Evolutionary conservation across 352 stramenopile genomes (phyloP).

Genomic region (Phytophthora macrochlamydospora): DNA sequence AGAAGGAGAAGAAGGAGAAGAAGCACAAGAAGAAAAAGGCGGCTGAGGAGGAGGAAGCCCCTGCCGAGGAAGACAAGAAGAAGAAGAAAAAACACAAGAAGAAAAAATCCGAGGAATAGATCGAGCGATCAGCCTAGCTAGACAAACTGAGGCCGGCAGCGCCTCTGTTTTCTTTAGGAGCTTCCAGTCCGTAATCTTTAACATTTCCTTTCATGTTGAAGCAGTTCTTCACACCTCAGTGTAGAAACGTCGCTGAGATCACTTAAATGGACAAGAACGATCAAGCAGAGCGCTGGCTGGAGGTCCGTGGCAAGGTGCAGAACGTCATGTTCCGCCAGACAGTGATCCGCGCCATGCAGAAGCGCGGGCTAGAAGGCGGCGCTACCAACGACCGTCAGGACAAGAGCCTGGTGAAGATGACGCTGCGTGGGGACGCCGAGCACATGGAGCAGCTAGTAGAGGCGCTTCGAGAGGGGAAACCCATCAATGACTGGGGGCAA

Average conservation of each 20-base stretch:
- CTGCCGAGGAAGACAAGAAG: slow-evolving; percentile 38
- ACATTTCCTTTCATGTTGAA: slow-evolving; percentile 24
- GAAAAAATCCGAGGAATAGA: slow-evolving; percentile 50
- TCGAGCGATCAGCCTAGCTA: slow-evolving; percentile 24
- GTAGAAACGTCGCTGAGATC: background rate
- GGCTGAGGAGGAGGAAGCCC: slow-evolving; percentile 42
- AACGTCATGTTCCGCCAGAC: slow-evolving; percentile 87
- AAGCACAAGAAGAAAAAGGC: slow-evolving; percentile 54
- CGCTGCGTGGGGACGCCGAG: slow-evolving; percentile 46
- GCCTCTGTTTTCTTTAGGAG: slow-evolving; percentile 22
- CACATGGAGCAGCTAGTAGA: slow-evolving; percentile 54
- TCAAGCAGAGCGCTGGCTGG: slow-evolving; percentile 47
- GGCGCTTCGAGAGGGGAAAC: slow-evolving; percentile 44
- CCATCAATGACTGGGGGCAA: slow-evolving; percentile 79
- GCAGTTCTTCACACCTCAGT: too few relatives aligned
- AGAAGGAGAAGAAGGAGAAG: slow-evolving; percentile 45
- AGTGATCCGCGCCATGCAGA: slow-evolving; percentile 77
- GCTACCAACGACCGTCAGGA: slow-evolving; percentile 71
- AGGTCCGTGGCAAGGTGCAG: slow-evolving; percentile 76
- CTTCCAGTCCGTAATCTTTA: slow-evolving; percentile 28
- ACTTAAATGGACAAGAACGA: background rate
- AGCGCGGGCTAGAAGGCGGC: slow-evolving; percentile 60
- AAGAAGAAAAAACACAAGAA: slow-evolving; percentile 8
- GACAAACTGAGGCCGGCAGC: slow-evolving; percentile 26
- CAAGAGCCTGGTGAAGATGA: slow-evolving; percentile 66